Conservation (phyloP, 495 filamentous ascomycete genomes). For the Daldinia vernicosa region DNA sequence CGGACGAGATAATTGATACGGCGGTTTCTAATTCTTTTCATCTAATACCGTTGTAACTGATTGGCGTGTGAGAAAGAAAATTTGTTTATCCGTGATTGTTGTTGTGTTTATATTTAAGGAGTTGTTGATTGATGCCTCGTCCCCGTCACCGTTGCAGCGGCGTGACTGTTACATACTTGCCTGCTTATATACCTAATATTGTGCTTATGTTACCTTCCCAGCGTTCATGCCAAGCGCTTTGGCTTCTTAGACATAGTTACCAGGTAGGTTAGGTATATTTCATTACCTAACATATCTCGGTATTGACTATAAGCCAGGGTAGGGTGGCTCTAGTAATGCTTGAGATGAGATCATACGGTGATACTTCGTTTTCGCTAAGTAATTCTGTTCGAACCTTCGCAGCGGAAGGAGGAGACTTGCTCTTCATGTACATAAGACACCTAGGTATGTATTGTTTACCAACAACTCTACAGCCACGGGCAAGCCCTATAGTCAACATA, state of each 20-base stretch:
- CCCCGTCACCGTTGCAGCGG: conserved; percentile 26
- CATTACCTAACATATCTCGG: neutral
- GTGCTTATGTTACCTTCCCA: neutral
- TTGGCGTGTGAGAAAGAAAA: neutral
- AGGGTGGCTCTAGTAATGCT: too few relatives aligned
- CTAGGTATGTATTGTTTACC: neutral
- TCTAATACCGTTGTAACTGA: neutral
- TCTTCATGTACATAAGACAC: neutral
- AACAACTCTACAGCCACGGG: too few relatives aligned
- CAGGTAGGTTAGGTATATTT: too few relatives aligned
- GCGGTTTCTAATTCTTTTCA: neutral
- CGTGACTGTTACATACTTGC: conserved; percentile 16
- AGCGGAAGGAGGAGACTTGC: too few relatives aligned
- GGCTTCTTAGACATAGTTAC: neutral
- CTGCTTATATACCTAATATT: neutral
- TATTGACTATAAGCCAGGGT: neutral
- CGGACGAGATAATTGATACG: neutral
- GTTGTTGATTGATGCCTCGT: neutral
- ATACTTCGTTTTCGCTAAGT: too few relatives aligned
- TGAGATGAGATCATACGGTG: too few relatives aligned
- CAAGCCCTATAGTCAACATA: too few relatives aligned
- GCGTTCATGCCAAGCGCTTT: conserved; percentile 1
- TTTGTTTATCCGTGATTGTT: neutral
- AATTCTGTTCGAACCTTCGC: too few relatives aligned
- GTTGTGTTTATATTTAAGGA: conserved; percentile 1